Percentiles rank a stretch among this genome's conserved stretches.
phyloP scores from a whole-genome alignment of 495 filamentous ascomycete genomes.

The Penicillium argentinense region DNA sequence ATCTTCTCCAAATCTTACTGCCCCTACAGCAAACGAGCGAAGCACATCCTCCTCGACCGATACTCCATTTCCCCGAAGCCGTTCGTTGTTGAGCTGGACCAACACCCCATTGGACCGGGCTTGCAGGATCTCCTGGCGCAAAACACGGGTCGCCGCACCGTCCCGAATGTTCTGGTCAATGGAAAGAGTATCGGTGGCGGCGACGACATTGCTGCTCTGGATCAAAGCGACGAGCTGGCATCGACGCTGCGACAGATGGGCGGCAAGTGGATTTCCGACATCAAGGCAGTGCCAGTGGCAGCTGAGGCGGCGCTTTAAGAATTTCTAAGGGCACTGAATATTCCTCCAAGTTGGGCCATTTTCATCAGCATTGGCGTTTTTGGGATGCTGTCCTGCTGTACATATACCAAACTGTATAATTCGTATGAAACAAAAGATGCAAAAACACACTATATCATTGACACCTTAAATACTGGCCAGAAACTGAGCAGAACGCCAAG shows the following conservation, averaged over 20 bases:
- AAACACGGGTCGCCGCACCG: slow-evolving; percentile 78
- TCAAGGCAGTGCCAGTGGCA: slow-evolving; percentile 5
- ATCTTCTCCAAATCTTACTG: slow-evolving; percentile 97
- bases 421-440: too few relatives aligned
- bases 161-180: slow-evolving; percentile 88
- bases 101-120: slow-evolving; percentile 67
- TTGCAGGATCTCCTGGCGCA: slow-evolving; percentile 68
- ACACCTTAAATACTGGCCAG: not conserved
- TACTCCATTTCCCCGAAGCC: slow-evolving; percentile 82
- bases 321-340: not conserved
- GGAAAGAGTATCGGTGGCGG: slow-evolving; percentile 89
- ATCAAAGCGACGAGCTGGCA: slow-evolving; percentile 64
- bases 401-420: not conserved
- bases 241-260: slow-evolving; percentile 72
- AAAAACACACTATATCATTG: not conserved
- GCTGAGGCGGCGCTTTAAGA: too few relatives aligned
- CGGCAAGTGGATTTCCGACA: slow-evolving; percentile 65
- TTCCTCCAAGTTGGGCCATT: not conserved
- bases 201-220: slow-evolving; percentile 77
- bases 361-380: not conserved
- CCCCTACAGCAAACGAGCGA: slow-evolving; percentile 78
- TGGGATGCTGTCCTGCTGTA: not conserved
- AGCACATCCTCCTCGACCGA: slow-evolving; percentile 73
- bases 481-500: not conserved
- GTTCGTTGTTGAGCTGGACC: slow-evolving; percentile 87